Base-by-base conservation (phyloP, 179 eudicot genomes). In the Sideroxylon spinosum region DNA sequence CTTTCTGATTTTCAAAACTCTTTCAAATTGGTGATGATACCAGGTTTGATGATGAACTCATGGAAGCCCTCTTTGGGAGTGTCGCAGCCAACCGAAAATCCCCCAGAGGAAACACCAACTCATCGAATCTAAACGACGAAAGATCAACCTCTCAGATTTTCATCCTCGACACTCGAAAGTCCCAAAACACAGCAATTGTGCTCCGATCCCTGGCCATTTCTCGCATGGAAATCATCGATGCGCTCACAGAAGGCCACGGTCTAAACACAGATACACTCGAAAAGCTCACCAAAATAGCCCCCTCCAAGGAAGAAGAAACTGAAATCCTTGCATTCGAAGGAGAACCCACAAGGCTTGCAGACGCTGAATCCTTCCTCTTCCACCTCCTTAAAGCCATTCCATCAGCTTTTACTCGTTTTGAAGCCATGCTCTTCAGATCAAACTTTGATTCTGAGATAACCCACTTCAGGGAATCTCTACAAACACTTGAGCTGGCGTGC, bases 1-100 rank as follows among this genome's bases (percentile, higher is more conserved):
- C 25, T 44, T 23, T 11, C 61, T 64, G 60, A 48, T 64, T 63
- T 75, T 75, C 46, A 28, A 44, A 57, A 73, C 20, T 50, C 29
- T 3, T 61, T 44, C 71, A 14, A 19, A 57, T 37, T 37, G 3
- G 3, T 9, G 6, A 0, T 2, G 56, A 75, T 82, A 53, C 44
- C 88, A 92, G 97, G 76, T 88, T 90, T 78, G 89, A 95, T 78
- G 99, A 84, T 79, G 93, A 93, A 59, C 91, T 95, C 80, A 95
- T 95, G 98, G 98, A 92, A 85, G 99, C 95, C 1, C 86, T 95
- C 2, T 95, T 95, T 53, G 99, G 98, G 4, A 79, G 71, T 2
- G 98, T 91, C 0, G 98, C 98, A 14, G 76, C 80, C n/a, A 87
- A 83, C 80, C 82, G 85, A 71, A 91, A 87, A 82, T 86, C 95